Base-by-base conservation (phyloP, 768 basidiomycete species). In the Tulasnella sp. region DNA sequence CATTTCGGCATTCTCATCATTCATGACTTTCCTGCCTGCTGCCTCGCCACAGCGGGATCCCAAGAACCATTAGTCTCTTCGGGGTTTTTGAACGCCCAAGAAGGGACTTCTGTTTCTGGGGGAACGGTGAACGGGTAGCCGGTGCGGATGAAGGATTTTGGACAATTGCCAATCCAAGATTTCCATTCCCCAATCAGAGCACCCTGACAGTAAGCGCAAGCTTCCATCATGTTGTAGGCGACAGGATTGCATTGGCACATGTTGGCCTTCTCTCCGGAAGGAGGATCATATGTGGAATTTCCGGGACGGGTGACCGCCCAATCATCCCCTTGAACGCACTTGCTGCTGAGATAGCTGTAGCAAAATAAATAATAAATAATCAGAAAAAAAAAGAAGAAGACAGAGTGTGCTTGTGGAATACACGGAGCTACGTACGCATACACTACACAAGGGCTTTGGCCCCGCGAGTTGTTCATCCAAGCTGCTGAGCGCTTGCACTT, bases 201-300 rank as follows among this genome's bases (percentile, higher is more conserved):
- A 16, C 55, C 73, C 39, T 78, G 77, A 42, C 77, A 78, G 46
- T n/a, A 44, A 13, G 9, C 39, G 77, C 77, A 78, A 6, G 72
- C 77, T 32, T 73, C 46, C 40, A 78, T 44, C 5, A 78, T 9
- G 37, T 39, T 61, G 29, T 78, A 78, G 15, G 42, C 18, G 35
- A 78, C 77, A 40, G 77, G 74, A 51, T 74, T 78, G 48, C 77
- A 78, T 29, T 57, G 70, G 71, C 77, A 77, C 26, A 16, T 20
- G 23, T 40, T 77, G 57, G n/a, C 57, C 18, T 2, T 61, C 6
- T 61, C 57, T 1, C n/a, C 18, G 6, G 23, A 26, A 9, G 57
- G 57, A n/a, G 57, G 57, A 29, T 26, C 57, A 23, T 61, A 61
- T 23, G 57, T n/a, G 57, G 57, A 11, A 23, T 61, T 29, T 2